Evolutionary conservation across 1,284 basidiomycete species (phyloP), one percentile per base, ranked within the genome.

Genomic region (Schizophyllum amplum): DNA sequence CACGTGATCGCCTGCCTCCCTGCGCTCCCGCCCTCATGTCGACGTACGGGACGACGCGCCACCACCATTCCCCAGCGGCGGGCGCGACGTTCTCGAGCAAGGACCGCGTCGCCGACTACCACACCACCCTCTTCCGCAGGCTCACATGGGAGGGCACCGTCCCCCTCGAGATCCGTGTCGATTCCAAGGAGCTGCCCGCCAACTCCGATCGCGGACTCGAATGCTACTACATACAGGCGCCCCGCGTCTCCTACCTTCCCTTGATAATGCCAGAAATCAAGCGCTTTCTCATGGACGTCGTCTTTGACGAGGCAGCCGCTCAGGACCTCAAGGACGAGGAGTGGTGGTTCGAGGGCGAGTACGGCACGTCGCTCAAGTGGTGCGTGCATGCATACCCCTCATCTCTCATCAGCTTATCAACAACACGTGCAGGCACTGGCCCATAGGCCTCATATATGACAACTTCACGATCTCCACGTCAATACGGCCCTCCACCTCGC

Each of bases 261-360:
- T 77, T 97, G n/a, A 73, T 97, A 49, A 79, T 97, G 62, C 87
- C 90, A 2, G 90, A 94, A 66, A 83, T 97, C 62, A 58, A 86
- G 58, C 81, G 86, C 61, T 92, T 93, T 69, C 79, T 97, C 59
- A 86, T 91, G 73, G 90, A 94, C 62, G 83, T 96, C 52, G 90
- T 92, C 4, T 87, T 97, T 65, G 92, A 95, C 66, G 90, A 94
- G 64, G 77, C 81, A 27, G 84, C 86, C 22, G 81, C 84, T 4
- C 83, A 82, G 57, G 64, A 78, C 11, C 71, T 92, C 59, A 89
- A 87, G 67, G 90, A 94, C 63, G 86, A 90, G 59, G 87, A 94
- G 52, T 92, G 94, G 88, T 97, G 94, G 94, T 95, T 98, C 69
- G 92, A 96, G 70, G 85, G 84, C 60, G 86, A 86, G 61, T 85